Conservation (phyloP, 2,329 filamentous ascomycete genomes). For the Fusarium dlaminii region DNA sequence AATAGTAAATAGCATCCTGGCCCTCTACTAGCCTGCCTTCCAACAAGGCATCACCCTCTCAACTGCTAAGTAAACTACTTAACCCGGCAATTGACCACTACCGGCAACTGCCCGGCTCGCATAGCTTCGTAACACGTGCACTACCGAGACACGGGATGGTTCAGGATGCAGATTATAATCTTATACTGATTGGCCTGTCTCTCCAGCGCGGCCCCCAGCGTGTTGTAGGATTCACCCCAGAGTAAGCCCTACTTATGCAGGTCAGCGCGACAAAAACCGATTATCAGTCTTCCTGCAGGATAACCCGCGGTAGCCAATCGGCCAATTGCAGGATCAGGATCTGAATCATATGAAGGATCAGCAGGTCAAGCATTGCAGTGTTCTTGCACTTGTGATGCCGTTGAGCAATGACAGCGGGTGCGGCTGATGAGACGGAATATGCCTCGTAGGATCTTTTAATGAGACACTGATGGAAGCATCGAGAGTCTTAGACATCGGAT, state of each 20-base stretch:
- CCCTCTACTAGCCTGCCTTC: fast-evolving
- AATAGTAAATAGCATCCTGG: no score
- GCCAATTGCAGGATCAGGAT: background rate
- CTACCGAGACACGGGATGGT: background rate
- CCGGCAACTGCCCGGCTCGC: background rate
- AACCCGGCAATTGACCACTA: background rate
- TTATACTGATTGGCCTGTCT: background rate
- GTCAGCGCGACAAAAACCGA: background rate
- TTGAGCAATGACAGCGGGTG: background rate
- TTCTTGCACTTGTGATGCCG: background rate
- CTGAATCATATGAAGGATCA: background rate
- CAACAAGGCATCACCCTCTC: no score
- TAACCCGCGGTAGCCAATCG: background rate
- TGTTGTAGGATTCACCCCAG: background rate
- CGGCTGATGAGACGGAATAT: background rate
- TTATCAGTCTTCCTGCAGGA: background rate
- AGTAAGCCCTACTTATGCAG: background rate
- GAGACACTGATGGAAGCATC: background rate
- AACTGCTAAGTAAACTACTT: background rate
- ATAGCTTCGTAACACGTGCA: background rate
- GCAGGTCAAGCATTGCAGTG: background rate
- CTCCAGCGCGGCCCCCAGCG: background rate
- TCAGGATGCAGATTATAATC: background rate
- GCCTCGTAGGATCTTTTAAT: background rate
- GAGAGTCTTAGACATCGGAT: background rate